Evolutionary conservation across 148 eudicot species (phyloP), one percentile per base, ranked within the genome.

Genomic region (Cornus suecica): DNA sequence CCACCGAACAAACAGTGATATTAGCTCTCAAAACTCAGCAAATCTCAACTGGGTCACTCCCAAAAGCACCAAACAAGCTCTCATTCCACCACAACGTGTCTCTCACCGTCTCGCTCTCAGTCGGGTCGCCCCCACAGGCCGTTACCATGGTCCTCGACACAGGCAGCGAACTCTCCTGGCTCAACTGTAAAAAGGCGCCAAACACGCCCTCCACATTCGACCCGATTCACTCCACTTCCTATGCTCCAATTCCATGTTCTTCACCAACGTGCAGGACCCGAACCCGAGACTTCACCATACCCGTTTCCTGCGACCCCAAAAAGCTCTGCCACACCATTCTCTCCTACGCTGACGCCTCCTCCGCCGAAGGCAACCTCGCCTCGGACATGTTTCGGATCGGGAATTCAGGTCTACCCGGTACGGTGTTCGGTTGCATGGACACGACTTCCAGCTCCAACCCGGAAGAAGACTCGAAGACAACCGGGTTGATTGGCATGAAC

Each of bases 401-500:
- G 8, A 71, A 25, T 4, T 83, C 91, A 13, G 68, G 66, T 14
- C 34, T 88, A 0, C 89, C 94, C 15, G 84, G 88, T 0, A 58
- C 80, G 5, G 72, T 83, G 0, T 93, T 93, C 80, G 98, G 98
- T 76, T 91, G 92, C 42, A 93, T 93, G 98, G 94, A 91, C 41
- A 22, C 90, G 22, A 80, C 84, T 24, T 86, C 85, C 0, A 88
- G 86, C 48, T 78, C 88, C 8, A 86, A 74, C 64, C 80, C 84
- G 5, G 88, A 72, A 0, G 90, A 87, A 16, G 98, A 93, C 32
- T 73, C 88, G 11, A 84, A 73, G 45, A 89, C 96, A 7, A 87
- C 96, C 61, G 98, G 98, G 74, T 71, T 93, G 67, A 82, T 93
- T 25, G 98, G 98, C 8, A 89, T 94, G 97, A 94, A 94, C 84